Percentiles rank a stretch among this genome's conserved stretches.
Conservation (phyloP, 441 rosid species). For the Macaranga tanarius region DNA sequence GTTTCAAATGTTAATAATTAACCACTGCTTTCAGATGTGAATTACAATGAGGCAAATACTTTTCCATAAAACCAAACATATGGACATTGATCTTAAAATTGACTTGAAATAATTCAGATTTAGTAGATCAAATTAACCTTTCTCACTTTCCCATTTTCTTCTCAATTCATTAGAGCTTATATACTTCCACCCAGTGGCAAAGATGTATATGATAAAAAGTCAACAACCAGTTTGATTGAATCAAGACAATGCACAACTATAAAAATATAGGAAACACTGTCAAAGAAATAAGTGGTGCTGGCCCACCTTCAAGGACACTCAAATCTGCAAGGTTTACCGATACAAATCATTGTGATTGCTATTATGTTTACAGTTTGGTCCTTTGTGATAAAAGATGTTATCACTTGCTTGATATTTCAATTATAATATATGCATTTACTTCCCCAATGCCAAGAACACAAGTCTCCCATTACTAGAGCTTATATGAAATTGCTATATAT, state of each 20-base stretch:
- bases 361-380: not conserved
- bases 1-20: not conserved
- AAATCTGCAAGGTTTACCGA: not conserved
- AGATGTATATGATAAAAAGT: not conserved
- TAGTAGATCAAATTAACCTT: not conserved
- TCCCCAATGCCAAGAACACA: not conserved
- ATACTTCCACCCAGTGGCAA: too few species aligned
- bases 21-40: not conserved
- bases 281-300: not conserved
- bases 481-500: not conserved
- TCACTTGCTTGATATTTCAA: not conserved
- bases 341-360: not conserved
- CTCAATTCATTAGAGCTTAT: not conserved
- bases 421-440: not conserved
- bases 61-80: not conserved
- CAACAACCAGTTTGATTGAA: not conserved
- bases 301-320: not conserved
- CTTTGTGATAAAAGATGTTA: slow-evolving; percentile 3
- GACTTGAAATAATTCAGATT: not conserved
- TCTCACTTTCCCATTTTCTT: not conserved
- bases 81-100: not conserved
- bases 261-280: not conserved
- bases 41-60: not conserved
- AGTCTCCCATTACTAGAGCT: slow-evolving; percentile 1
- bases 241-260: not conserved